Conservation (phyloP, 148 eudicot genomes). For the Salicornia ramosissima region DNA sequence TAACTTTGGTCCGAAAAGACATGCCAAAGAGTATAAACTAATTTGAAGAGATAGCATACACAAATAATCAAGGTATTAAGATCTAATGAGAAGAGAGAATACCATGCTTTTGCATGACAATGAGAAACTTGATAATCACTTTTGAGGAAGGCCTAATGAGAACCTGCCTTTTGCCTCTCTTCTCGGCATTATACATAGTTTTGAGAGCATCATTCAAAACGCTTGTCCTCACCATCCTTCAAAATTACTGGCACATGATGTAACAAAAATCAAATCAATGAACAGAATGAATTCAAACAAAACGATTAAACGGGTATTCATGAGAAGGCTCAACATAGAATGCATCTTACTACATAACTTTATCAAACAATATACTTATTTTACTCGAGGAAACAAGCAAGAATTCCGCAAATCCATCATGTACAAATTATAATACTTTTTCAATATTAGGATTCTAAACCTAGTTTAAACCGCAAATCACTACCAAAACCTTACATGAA, state of each 20-base stretch:
- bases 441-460: too few species aligned
- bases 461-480: too few species aligned
- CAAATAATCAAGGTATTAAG: not conserved
- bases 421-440: too few species aligned
- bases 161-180: conserved; percentile 58
- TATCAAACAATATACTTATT: not conserved
- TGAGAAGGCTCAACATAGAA: too few species aligned
- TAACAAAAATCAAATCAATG: not conserved
- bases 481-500: too few species aligned
- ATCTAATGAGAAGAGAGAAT: not conserved
- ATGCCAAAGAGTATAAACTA: too few species aligned
- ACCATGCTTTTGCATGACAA: conserved; percentile 67
- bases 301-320: not conserved
- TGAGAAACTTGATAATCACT: conserved; percentile 55
- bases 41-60: too few species aligned
- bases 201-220: conserved; percentile 60
- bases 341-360: not conserved
- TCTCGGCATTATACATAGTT: conserved; percentile 62
- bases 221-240: conserved; percentile 53
- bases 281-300: not conserved
- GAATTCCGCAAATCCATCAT: too few species aligned
- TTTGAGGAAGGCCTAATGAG: conserved; percentile 62
- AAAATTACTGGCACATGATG: conserved; percentile 17
- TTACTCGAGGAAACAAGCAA: too few species aligned
- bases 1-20: too few species aligned